Evolutionary conservation across 1,284 basidiomycete species (phyloP).

Genomic region (Xanthoconium separans): DNA sequence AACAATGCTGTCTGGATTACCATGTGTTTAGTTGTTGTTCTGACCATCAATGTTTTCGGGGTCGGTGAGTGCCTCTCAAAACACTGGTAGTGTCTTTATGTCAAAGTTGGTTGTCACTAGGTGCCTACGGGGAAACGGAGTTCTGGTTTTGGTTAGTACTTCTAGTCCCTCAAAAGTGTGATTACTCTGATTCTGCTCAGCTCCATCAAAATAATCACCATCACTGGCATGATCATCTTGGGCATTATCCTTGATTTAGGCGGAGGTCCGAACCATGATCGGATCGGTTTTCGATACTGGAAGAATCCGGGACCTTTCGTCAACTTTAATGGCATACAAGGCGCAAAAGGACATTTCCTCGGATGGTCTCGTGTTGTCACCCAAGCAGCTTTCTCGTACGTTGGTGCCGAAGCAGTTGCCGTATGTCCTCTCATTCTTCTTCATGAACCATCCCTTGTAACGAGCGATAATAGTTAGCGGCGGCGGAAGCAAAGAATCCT

Average conservation of each 20-base stretch:
- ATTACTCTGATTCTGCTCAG: conserved; percentile 9
- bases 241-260: conserved; percentile 43
- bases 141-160: conserved; percentile 40
- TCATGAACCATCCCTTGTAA: not conserved
- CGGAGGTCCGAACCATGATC: conserved; percentile 37
- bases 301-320: conserved; percentile 40
- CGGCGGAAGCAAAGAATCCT: conserved; percentile 40
- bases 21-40: conserved; percentile 56
- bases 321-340: conserved; percentile 27
- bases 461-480: conserved; percentile 38
- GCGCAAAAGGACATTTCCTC: conserved; percentile 37
- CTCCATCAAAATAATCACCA: conserved; percentile 42
- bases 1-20: conserved; percentile 60
- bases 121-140: conserved; percentile 50
- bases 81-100: not conserved
- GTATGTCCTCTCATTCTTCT: conserved; percentile 9
- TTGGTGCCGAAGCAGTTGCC: conserved; percentile 57
- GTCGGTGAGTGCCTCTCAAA: conserved; percentile 34
- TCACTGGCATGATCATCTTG: conserved; percentile 41
- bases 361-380: conserved; percentile 44
- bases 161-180: not conserved
- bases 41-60: conserved; percentile 58
- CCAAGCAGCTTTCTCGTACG: conserved; percentile 46
- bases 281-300: conserved; percentile 46
- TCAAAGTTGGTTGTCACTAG: conserved; percentile 17